Evolutionary conservation across 2,329 filamentous ascomycete species (phyloP).

Genomic region (Cercospora citrullina): DNA sequence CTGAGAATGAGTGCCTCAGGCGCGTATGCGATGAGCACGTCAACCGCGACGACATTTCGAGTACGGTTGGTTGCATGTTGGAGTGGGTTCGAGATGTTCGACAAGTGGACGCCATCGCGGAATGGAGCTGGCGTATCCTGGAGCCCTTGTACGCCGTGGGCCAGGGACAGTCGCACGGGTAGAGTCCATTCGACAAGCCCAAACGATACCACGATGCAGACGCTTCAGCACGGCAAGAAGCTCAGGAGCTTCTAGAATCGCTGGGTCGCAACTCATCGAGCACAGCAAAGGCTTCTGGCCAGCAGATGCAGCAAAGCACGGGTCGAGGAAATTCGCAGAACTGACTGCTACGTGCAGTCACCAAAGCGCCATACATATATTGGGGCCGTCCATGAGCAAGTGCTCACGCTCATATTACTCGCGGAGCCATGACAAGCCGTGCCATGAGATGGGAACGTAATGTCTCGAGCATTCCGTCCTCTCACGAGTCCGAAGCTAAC

Average conservation of each 20-base stretch:
- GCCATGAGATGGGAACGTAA: not conserved
- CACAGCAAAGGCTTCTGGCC: not conserved
- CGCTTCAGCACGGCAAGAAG: not conserved
- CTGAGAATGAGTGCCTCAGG: slow-evolving; percentile 53
- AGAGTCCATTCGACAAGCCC: not conserved
- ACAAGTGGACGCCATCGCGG: slow-evolving; percentile 55
- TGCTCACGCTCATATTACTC: not conserved
- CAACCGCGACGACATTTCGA: slow-evolving; percentile 48
- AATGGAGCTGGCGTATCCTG: slow-evolving; percentile 58
- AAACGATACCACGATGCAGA: not conserved
- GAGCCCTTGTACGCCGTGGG: slow-evolving; percentile 44
- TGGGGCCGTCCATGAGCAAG: not conserved
- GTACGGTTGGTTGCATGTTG: slow-evolving; percentile 56
- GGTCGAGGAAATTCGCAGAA: not conserved
- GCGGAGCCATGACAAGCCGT: not conserved
- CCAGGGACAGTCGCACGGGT: not conserved
- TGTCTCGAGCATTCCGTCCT: not conserved
- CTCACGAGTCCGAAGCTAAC: not conserved
- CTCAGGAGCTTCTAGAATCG: not conserved
- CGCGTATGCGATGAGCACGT: slow-evolving; percentile 55
- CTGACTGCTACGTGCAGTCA: not conserved
- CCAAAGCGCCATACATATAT: not conserved
- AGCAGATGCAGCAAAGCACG: not conserved
- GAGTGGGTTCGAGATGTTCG: slow-evolving; percentile 62
- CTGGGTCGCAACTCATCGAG: not conserved